A percentile compares a stretch with the other conserved stretches of the same genome.
Evolutionary conservation across 164 flowering plant species (phyloP).

Genomic region (Santalum album): DNA sequence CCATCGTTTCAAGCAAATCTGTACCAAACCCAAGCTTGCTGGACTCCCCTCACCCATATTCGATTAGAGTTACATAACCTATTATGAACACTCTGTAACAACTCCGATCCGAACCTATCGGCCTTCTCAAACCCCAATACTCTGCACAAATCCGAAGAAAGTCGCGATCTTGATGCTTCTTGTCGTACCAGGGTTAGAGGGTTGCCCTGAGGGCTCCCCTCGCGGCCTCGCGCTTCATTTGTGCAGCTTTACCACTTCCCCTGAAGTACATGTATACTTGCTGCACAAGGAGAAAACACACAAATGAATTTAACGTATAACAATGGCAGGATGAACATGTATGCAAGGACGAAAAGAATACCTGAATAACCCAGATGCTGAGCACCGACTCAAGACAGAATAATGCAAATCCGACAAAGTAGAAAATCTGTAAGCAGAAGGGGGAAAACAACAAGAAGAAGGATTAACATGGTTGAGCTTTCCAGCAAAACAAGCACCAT

Average conservation of each 20-base stretch:
- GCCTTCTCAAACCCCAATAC: no score
- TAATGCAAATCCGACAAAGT: conserved; percentile 76
- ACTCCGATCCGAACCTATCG: no score
- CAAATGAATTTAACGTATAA: no score
- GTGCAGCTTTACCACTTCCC: conserved; percentile 78
- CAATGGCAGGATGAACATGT: no score
- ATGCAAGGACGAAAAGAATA: conserved; percentile 5
- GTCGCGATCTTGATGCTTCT: not conserved
- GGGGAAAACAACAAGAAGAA: conserved; percentile 8
- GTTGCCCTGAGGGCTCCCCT: conserved; percentile 68
- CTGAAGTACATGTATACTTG: conserved; percentile 94
- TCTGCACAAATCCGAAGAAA: no score
- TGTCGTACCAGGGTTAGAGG: conserved; percentile 15
- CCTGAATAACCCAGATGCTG: conserved; percentile 98
- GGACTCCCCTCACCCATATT: no score
- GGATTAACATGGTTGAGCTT: not conserved
- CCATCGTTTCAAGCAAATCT: no score
- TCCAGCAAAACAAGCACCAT: not conserved
- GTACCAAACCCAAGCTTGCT: no score
- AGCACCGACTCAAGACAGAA: conserved; percentile 68
- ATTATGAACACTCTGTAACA: no score
- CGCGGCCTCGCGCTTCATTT: conserved; percentile 66
- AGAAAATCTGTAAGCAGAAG: conserved; percentile 57
- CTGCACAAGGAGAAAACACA: conserved; percentile 29
- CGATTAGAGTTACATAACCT: no score